These are phyloP conservation scores for Suillus subaureus DNA, from an alignment of 768 basidiomycete genomes.

Conservation along the genomic window DNA sequence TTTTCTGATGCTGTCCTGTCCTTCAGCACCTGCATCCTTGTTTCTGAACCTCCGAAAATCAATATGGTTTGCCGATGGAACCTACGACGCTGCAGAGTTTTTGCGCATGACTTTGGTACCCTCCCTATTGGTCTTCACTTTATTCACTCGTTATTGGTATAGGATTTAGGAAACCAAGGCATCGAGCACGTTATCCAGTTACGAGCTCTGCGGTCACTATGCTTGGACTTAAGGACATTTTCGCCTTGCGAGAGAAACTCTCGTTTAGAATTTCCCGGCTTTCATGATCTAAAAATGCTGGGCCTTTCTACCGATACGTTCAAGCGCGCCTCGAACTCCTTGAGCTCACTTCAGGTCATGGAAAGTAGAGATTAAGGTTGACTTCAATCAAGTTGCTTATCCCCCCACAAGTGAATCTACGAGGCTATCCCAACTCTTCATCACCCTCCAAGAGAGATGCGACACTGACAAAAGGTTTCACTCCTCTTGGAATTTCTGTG, in stretches of 20 bases:
- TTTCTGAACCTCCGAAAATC: slow-evolving; percentile 26
- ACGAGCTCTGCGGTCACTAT: neutral
- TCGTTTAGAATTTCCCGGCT: neutral
- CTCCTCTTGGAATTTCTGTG: neutral
- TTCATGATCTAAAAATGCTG: neutral
- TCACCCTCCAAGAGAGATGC: neutral
- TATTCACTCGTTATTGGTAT: neutral
- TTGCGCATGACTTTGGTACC: slow-evolving; percentile 28
- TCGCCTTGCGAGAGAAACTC: neutral
- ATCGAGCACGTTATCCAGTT: neutral
- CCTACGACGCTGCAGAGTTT: slow-evolving; percentile 22
- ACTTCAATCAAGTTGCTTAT: neutral
- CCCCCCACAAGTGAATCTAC: neutral
- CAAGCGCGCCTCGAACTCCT: neutral
- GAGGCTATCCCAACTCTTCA: neutral
- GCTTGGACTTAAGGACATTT: neutral
- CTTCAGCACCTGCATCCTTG: slow-evolving; percentile 17
- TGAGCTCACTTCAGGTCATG: neutral
- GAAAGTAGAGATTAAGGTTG: neutral
- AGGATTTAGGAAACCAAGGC: neutral
- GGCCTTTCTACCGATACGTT: neutral
- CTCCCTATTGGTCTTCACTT: slow-evolving; percentile 7
- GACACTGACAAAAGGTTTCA: neutral
- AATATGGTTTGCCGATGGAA: slow-evolving; percentile 25
- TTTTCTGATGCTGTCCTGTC: slow-evolving; percentile 17